Evolutionary conservation across 208 protist species (phyloP).

Genomic region (Crithidia mellificae): DNA sequence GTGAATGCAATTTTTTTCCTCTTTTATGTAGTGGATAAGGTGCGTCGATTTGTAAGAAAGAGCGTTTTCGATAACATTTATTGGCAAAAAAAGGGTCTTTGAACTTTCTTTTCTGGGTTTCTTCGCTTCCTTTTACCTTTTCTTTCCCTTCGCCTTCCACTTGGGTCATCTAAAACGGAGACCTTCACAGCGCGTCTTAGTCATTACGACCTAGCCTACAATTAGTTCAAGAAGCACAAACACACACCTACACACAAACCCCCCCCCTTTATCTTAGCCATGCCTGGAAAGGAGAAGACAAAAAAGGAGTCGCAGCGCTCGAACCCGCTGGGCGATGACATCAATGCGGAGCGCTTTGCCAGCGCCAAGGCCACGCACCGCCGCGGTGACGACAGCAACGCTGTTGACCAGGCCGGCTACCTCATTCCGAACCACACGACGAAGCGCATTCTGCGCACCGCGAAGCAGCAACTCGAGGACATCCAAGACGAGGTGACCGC

Average conservation of each 20-base stretch:
- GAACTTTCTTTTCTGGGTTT: neutral
- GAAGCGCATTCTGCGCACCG: slow-evolving; percentile 76
- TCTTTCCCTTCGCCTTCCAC: neutral
- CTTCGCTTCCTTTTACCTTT: neutral
- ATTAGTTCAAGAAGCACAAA: too few relatives aligned
- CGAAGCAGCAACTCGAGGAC: slow-evolving; percentile 67
- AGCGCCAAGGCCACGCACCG: slow-evolving; percentile 41
- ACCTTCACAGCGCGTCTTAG: neutral
- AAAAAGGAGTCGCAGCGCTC: slow-evolving; percentile 41
- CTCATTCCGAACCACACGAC: slow-evolving; percentile 75
- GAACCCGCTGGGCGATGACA: slow-evolving; percentile 82
- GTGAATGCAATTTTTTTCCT: too few relatives aligned
- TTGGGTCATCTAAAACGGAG: neutral
- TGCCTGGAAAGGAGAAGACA: slow-evolving; percentile 51
- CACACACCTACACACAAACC: too few relatives aligned
- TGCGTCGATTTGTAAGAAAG: too few relatives aligned
- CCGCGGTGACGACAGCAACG: slow-evolving; percentile 34
- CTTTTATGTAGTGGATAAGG: too few relatives aligned
- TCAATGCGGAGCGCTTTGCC: slow-evolving; percentile 83
- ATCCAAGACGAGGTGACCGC: slow-evolving; percentile 50
- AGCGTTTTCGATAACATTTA: too few relatives aligned
- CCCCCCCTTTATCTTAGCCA: too few relatives aligned
- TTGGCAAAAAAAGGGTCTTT: too few relatives aligned
- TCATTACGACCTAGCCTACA: neutral
- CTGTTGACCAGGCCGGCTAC: slow-evolving; percentile 54